Evolutionary conservation across 2,329 filamentous ascomycete genomes (phyloP).

Genomic region (Claviceps arundinis): DNA sequence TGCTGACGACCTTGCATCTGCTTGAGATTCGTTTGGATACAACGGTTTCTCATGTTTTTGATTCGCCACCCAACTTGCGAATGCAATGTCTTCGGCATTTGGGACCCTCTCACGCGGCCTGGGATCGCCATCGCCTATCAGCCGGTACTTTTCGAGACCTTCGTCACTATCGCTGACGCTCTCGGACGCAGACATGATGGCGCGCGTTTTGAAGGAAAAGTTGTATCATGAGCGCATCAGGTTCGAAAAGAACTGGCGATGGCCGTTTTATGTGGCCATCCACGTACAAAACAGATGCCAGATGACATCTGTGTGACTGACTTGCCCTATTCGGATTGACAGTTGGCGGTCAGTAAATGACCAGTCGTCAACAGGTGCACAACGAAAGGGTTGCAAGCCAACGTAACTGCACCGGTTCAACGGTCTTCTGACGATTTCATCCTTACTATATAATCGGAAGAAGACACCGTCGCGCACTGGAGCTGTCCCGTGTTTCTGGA

Average conservation of each 20-base stretch:
- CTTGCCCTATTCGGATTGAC: neutral
- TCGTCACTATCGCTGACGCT: conserved; percentile 7
- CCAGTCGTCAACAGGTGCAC: neutral
- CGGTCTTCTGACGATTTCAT: too few species aligned
- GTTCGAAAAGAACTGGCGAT: neutral
- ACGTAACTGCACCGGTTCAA: too few species aligned
- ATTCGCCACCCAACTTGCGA: conserved; percentile 6
- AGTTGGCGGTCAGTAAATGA: neutral
- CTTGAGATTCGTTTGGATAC: neutral
- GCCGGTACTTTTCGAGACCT: conserved; percentile 4
- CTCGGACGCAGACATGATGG: neutral
- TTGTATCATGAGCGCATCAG: neutral
- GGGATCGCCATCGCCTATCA: neutral
- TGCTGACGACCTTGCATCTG: neutral
- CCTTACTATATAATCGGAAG: too few species aligned
- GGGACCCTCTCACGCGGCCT: neutral
- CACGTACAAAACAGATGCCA: neutral
- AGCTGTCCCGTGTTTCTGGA: too few species aligned
- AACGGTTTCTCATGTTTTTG: neutral
- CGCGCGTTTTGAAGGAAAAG: neutral
- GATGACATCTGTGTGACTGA: neutral
- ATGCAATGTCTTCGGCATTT: conserved; percentile 7
- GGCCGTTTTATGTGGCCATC: too few species aligned
- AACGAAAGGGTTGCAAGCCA: neutral
- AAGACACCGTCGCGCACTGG: too few species aligned